Percentiles rank a stretch among this genome's conserved stretches.
Conservation (phyloP, 1,284 basidiomycete genomes). For the Ustilago hordei region DNA sequence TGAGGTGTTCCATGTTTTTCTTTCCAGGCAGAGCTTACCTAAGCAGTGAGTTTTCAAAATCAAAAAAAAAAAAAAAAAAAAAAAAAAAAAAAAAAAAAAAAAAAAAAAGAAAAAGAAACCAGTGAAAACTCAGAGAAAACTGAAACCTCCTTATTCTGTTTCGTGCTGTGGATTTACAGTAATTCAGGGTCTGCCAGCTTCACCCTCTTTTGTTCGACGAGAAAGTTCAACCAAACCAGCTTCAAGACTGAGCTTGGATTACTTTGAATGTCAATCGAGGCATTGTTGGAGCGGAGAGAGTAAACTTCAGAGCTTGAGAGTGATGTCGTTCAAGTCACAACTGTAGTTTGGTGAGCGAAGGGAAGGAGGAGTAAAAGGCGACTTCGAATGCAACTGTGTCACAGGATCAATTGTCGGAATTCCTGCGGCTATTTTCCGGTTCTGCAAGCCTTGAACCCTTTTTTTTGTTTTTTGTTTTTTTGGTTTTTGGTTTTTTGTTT, state of each 20-base stretch:
- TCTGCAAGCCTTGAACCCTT: constrained; percentile 18
- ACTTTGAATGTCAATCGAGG: neutral
- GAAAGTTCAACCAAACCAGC: neutral
- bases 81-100: neutral
- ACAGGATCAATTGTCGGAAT: neutral
- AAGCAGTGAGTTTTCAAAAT: neutral
- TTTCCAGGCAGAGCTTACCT: too few species aligned
- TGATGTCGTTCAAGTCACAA: neutral
- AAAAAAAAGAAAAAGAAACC: neutral
- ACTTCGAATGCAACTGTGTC: neutral
- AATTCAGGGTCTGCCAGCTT: constrained; percentile 10
- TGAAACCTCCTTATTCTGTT: too few species aligned
- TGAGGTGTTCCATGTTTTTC: too few species aligned
- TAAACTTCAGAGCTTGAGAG: neutral
- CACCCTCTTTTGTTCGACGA: neutral
- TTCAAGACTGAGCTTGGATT: neutral
- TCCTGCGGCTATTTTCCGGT: constrained; percentile 11
- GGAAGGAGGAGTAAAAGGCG: neutral
- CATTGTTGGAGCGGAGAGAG: too few species aligned
- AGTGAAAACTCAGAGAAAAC: too few species aligned
- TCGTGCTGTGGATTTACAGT: too few species aligned
- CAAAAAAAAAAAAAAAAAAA: neutral
- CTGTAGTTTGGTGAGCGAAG: neutral
- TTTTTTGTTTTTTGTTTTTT: neutral
- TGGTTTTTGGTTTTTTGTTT: constrained; percentile 7